Conservation (phyloP, 352 stramenopile species). For the Phytophthora pistaciae region DNA sequence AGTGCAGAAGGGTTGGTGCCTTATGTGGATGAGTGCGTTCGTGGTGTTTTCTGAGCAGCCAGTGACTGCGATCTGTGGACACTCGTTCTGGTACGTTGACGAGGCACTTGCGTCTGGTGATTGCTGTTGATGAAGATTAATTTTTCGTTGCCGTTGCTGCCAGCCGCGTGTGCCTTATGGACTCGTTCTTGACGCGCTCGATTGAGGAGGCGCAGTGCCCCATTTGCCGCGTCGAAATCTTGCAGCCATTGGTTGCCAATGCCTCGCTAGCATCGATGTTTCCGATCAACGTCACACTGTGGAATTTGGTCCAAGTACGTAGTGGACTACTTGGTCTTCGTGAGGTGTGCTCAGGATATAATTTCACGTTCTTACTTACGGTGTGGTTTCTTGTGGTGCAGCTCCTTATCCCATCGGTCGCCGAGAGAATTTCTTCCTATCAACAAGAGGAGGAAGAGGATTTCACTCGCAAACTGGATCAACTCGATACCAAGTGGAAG, state of each 20-base stretch:
- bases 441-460: conserved; percentile 59
- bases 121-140: background rate
- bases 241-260: conserved; percentile 36
- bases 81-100: conserved; percentile 60
- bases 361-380: background rate
- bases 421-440: conserved; percentile 23
- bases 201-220: conserved; percentile 62
- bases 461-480: conserved; percentile 55
- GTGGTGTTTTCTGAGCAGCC: conserved; percentile 34
- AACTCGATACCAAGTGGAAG: conserved; percentile 67
- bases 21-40: conserved; percentile 3
- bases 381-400: conserved; percentile 23
- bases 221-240: conserved; percentile 54
- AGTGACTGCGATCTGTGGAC: conserved; percentile 51
- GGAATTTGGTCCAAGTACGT: conserved; percentile 74
- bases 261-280: conserved; percentile 43
- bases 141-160: background rate
- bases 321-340: background rate
- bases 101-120: background rate
- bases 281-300: conserved; percentile 75
- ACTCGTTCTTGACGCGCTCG: conserved; percentile 52
- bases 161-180: conserved; percentile 62
- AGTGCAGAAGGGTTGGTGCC: background rate
- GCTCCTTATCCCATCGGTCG: conserved; percentile 44
- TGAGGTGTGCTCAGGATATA: background rate